Percentiles rank a stretch among this genome's conserved stretches.
phyloP scores from a whole-genome alignment of 73 alveolate species.

The Tetrahymena malaccensis region DNA sequence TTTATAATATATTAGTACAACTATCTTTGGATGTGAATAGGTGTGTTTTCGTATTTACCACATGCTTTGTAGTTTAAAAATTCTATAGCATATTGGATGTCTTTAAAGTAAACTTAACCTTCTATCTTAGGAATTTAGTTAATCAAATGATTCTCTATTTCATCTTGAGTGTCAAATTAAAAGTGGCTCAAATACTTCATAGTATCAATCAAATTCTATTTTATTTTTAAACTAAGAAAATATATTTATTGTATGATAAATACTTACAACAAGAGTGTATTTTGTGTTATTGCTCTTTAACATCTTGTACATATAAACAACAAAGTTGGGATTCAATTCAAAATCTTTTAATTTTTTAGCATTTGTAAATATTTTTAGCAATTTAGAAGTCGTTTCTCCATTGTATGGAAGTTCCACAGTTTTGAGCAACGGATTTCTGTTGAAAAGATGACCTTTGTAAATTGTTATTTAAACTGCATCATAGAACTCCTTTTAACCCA shows the following conservation, averaged over 20 bases:
- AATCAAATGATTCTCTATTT: background rate
- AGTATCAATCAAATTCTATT: background rate
- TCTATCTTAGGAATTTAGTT: background rate
- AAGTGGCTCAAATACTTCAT: background rate
- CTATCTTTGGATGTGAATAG: background rate
- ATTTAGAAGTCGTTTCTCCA: constrained; percentile 11
- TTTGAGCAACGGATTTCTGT: constrained; percentile 12
- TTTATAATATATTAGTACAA: background rate
- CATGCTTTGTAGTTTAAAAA: background rate
- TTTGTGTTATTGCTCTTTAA: background rate
- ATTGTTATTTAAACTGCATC: constrained; percentile 28
- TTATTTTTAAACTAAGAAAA: background rate
- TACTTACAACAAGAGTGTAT: constrained; percentile 3
- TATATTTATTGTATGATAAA: background rate
- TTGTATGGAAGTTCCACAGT: constrained; percentile 17
- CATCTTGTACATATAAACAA: constrained; percentile 6
- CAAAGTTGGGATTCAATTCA: constrained; percentile 29
- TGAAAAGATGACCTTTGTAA: constrained; percentile 31
- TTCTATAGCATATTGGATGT: background rate
- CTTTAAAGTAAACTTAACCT: constrained; percentile 9
- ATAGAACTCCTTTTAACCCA: constrained; percentile 18
- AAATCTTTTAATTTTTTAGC: constrained; percentile 23
- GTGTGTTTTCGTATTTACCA: background rate
- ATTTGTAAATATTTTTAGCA: constrained; percentile 14
- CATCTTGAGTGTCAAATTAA: background rate